Base-by-base conservation (phyloP, 2,329 filamentous ascomycete genomes). In the Pseudocercospora macadamiae region DNA sequence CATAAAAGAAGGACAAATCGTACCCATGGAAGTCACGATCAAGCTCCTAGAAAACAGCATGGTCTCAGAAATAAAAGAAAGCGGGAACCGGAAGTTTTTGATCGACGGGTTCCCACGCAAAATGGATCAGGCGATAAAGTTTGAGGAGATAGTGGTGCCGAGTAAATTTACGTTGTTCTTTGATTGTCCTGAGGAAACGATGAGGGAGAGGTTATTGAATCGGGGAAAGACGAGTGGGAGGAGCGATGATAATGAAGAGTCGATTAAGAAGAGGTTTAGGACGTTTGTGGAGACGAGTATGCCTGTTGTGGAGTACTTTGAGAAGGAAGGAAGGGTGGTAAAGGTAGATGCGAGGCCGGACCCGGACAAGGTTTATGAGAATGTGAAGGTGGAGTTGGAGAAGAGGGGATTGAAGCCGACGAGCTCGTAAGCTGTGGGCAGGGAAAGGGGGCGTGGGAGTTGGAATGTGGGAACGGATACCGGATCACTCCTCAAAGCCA, bases 1-100 rank as follows among this genome's bases (percentile, higher is more conserved):
- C 80, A 99, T 99, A 82, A 90, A 89, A 73, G 89, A 99, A 74
- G 95, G 95, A 60, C 87, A 87, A 68, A 99, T 99, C 75, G 95
- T 99, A 64, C 95, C 95, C n/a, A 96, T 96, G 91, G 93, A 97
- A 76, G 92, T 97, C 51, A 99, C 95, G 4, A 89, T 99, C 60
- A 89, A 93, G 70, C 80, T 99, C 32, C 84, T 99, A 42, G 93
- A 97, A 78, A 96, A 96, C 76, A 91, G 93, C 59, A 97, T 99
- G 91, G 83, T 82, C 57, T 86, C 83, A 7, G 82, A 84, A 10
- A 85, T 96, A 53, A 72, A 81, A 56, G 77, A 81, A 57, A 76
- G 79, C 6, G 74, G 72, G 64, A 88, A 86, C 74, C 84, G 84
- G 54, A 86, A 89, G 70, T 97, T 97, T 81, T 71, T 89, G 64